These are phyloP conservation scores for Vigna mungo DNA, from an alignment of 306 rosid species.

Conservation along the genomic window DNA sequence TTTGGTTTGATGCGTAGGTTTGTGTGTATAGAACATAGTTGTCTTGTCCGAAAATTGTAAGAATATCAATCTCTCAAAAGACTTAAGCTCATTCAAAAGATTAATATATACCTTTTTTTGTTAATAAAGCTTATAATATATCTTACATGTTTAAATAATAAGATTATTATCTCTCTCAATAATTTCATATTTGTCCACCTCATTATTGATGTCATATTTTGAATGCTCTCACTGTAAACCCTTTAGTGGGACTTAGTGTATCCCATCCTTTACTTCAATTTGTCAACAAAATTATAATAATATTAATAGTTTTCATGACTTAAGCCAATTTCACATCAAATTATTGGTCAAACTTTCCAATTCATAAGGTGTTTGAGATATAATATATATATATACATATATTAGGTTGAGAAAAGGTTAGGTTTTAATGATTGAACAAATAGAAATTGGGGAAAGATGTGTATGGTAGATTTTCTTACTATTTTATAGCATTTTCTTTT, in stretches of 20 bases:
- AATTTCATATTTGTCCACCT: too few relatives aligned
- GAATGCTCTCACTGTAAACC: conserved; percentile 49
- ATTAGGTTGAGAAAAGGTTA: conserved; percentile 47
- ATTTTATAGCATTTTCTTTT: background rate
- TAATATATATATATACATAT: too few relatives aligned
- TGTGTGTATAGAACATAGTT: too few relatives aligned
- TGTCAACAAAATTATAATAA: conserved; percentile 33
- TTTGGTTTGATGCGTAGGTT: too few relatives aligned
- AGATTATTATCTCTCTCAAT: too few relatives aligned
- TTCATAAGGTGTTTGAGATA: conserved; percentile 13
- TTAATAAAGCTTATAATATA: too few relatives aligned
- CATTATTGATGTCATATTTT: conserved; percentile 36
- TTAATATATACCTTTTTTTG: too few relatives aligned
- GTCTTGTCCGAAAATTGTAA: too few relatives aligned
- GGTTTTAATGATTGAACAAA: conserved; percentile 30
- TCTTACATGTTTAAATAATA: too few relatives aligned
- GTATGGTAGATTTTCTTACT: conserved; percentile 11
- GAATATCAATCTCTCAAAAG: too few relatives aligned
- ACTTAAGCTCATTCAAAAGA: too few relatives aligned
- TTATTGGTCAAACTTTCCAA: conserved; percentile 48
- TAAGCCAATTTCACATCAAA: conserved; percentile 53
- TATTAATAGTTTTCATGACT: conserved; percentile 45
- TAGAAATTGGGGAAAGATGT: conserved; percentile 32
- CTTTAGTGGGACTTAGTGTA: conserved; percentile 53
- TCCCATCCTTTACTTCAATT: conserved; percentile 23